Evolutionary conservation across 2,329 filamentous ascomycete genomes (phyloP).

Genomic region (Colletotrichum eleusines): DNA sequence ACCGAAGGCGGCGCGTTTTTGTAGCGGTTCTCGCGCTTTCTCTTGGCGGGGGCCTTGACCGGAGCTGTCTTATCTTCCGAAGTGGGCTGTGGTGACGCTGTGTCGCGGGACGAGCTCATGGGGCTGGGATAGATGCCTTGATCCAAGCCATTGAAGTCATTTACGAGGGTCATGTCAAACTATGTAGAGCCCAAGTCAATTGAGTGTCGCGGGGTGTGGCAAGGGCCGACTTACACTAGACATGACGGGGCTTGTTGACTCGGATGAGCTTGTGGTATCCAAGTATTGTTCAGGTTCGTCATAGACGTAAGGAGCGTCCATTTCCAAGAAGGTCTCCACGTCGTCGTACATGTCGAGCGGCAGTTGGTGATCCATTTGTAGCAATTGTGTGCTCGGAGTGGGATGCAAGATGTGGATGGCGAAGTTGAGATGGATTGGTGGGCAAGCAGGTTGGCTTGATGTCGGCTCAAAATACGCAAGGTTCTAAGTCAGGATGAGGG

Average conservation of each 20-base stretch:
- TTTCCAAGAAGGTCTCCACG: slow-evolving; percentile 41
- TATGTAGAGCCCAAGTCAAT: slow-evolving; percentile 16
- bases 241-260: slow-evolving; percentile 42
- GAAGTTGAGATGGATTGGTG: neutral
- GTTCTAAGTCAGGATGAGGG: slow-evolving; percentile 2
- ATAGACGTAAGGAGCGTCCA: slow-evolving; percentile 42
- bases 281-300: slow-evolving; percentile 40
- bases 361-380: slow-evolving; percentile 35
- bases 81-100: slow-evolving; percentile 39
- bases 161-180: slow-evolving; percentile 44
- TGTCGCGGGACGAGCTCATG: slow-evolving; percentile 44
- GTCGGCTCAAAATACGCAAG: slow-evolving; percentile 1
- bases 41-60: slow-evolving; percentile 57
- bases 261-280: slow-evolving; percentile 42
- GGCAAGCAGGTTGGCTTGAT: slow-evolving; percentile 8
- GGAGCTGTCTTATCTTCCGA: slow-evolving; percentile 28
- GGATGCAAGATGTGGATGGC: neutral
- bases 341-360: slow-evolving; percentile 42
- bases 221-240: slow-evolving; percentile 34
- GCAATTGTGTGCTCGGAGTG: slow-evolving; percentile 2
- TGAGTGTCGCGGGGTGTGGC: neutral
- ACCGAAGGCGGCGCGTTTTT: slow-evolving; percentile 65
- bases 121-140: slow-evolving; percentile 51
- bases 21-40: slow-evolving; percentile 65
- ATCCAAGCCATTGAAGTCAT: slow-evolving; percentile 46